Conservation (phyloP, 352 stramenopile species). For the Phytophthora sojae region DNA sequence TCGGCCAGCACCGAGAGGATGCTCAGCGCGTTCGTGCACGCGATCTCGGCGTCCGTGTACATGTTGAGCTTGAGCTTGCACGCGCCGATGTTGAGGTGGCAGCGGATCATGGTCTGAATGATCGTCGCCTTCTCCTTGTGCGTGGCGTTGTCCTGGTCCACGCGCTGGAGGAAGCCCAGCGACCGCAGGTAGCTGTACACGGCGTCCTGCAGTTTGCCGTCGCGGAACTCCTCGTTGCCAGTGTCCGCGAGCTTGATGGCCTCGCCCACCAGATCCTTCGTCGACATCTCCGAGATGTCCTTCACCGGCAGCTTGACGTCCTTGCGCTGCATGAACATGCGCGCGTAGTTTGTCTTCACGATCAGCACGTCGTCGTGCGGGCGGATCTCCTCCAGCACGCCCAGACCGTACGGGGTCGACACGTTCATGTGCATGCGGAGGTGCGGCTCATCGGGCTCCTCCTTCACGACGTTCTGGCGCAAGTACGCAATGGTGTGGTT, state of each 20-base stretch:
- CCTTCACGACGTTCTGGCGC: constrained; percentile 66
- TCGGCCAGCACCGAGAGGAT: constrained; percentile 81
- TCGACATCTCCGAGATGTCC: constrained; percentile 75
- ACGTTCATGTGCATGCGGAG: constrained; percentile 87
- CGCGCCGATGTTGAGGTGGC: constrained; percentile 85
- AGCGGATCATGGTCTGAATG: constrained; percentile 91
- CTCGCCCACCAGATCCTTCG: constrained; percentile 77
- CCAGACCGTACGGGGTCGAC: constrained; percentile 72
- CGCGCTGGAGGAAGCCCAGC: constrained; percentile 75
- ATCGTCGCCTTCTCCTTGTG: constrained; percentile 90
- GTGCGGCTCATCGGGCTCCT: constrained; percentile 71
- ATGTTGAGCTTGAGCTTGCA: constrained; percentile 84
- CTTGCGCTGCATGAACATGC: constrained; percentile 85
- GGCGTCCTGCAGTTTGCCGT: constrained; percentile 65
- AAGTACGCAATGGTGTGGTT: constrained; percentile 76
- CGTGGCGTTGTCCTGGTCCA: constrained; percentile 77
- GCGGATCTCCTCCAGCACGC: constrained; percentile 74
- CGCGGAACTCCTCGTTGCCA: constrained; percentile 79
- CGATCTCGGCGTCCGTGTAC: constrained; percentile 76
- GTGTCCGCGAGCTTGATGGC: constrained; percentile 70
- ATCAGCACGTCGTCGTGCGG: constrained; percentile 70
- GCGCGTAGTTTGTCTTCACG: constrained; percentile 68
- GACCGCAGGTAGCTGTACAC: constrained; percentile 81
- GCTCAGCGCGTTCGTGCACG: constrained; percentile 84
- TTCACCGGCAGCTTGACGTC: constrained; percentile 76